These are phyloP conservation scores for Candida sithepensis DNA, from an alignment of 805 yeast genomes.

Conservation along the genomic window DNA sequence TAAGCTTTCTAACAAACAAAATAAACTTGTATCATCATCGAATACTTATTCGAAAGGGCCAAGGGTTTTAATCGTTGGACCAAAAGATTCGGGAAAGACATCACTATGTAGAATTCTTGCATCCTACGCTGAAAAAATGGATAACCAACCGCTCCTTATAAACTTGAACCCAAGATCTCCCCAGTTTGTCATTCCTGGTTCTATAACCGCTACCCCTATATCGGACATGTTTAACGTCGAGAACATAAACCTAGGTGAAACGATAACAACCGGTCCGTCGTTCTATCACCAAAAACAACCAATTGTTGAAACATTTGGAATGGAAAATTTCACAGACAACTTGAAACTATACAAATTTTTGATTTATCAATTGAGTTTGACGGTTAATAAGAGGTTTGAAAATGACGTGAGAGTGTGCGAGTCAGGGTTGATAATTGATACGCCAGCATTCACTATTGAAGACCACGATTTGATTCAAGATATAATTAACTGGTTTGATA, in stretches of 20 bases:
- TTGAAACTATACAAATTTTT: conserved; percentile 49
- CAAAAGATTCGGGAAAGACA: conserved; percentile 73
- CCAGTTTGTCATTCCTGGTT: conserved; percentile 65
- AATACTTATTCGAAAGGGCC: conserved; percentile 31
- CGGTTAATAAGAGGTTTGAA: conserved; percentile 41
- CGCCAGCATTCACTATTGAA: conserved; percentile 58
- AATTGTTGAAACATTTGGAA: conserved; percentile 75
- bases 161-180: conserved; percentile 71
- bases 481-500: conserved; percentile 54
- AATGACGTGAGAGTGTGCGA: conserved; percentile 43
- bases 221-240: conserved; percentile 80
- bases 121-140: conserved; percentile 74
- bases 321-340: conserved; percentile 56
- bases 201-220: conserved; percentile 77
- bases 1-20: conserved; percentile 16
- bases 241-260: conserved; percentile 67
- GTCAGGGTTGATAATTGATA: conserved; percentile 69
- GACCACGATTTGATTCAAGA: conserved; percentile 50
- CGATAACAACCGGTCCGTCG: conserved; percentile 72
- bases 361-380: conserved; percentile 37
- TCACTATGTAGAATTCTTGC: conserved; percentile 63
- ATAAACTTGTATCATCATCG: conserved; percentile 3
- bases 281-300: conserved; percentile 86
- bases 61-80: conserved; percentile 71
- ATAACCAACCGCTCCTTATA: conserved; percentile 63